Evolutionary conservation across 2,329 filamentous ascomycete genomes (phyloP).

Genomic region (Aureobasidium pullulans): DNA sequence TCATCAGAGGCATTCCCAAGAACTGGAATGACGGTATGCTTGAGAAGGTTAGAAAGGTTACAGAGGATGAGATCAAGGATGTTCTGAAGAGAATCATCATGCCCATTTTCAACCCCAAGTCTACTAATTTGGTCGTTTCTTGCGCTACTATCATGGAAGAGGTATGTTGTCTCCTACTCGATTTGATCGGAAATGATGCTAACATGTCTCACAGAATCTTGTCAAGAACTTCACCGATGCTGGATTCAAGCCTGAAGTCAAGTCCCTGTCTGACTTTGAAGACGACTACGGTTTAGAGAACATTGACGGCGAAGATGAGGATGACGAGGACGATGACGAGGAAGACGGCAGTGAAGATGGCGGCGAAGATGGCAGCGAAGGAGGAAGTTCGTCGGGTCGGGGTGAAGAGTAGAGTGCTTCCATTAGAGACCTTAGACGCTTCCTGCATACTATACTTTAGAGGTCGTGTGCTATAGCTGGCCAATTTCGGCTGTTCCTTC

Average conservation of each 20-base stretch:
- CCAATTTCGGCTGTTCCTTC: no score
- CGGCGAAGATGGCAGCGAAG: conserved; percentile 19
- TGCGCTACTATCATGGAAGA: conserved; percentile 80
- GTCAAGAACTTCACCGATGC: conserved; percentile 64
- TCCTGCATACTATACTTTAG: no score
- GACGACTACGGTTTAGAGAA: conserved; percentile 93
- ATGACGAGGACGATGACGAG: conserved; percentile 45
- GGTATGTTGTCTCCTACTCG: conserved; percentile 41
- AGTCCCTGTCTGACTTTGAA: conserved; percentile 68
- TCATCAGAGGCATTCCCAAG: conserved; percentile 65
- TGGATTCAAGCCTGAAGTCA: conserved; percentile 72
- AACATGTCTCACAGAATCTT: conserved; percentile 62
- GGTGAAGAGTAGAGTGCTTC: conserved; percentile 35
- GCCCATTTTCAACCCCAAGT: conserved; percentile 71
- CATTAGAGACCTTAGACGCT: background rate
- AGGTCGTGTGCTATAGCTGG: no score
- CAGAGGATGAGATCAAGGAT: conserved; percentile 64
- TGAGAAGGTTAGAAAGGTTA: conserved; percentile 67
- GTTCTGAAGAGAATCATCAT: conserved; percentile 69
- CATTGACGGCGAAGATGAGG: conserved; percentile 76
- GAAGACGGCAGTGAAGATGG: conserved; percentile 43
- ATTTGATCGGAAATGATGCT: no score
- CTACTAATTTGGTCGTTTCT: conserved; percentile 78
- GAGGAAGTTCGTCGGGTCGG: conserved; percentile 36
- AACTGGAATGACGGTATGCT: conserved; percentile 75